A percentile compares a stretch with the other conserved stretches of the same genome.
phyloP scores from a whole-genome alignment of 352 stramenopile species.

The Phytophthora lateralis region DNA sequence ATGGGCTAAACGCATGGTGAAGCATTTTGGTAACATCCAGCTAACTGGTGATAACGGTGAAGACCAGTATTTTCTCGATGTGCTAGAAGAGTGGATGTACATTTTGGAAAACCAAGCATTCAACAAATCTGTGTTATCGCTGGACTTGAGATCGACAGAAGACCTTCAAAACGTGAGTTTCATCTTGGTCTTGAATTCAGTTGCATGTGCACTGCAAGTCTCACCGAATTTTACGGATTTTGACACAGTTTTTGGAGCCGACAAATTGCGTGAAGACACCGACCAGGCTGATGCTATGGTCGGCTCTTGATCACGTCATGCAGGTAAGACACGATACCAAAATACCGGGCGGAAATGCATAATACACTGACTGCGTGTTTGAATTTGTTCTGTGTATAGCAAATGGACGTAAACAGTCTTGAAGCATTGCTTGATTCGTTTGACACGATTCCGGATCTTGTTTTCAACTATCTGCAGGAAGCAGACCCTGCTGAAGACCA shows the following conservation, averaged over 20 bases:
- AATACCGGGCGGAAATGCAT: background rate
- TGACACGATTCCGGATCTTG: slow-evolving; percentile 85
- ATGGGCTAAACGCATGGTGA: slow-evolving; percentile 66
- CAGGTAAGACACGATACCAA: slow-evolving; percentile 49
- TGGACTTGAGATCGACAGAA: slow-evolving; percentile 75
- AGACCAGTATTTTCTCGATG: slow-evolving; percentile 60
- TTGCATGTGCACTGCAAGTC: background rate
- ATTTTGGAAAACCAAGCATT: slow-evolving; percentile 82
- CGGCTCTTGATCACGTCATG: slow-evolving; percentile 82
- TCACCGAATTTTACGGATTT: slow-evolving; percentile 4
- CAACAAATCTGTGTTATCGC: slow-evolving; percentile 65
- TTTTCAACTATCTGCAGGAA: slow-evolving; percentile 86
- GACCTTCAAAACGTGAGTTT: slow-evolving; percentile 66
- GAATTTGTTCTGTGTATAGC: slow-evolving; percentile 34
- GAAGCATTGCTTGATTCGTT: slow-evolving; percentile 85
- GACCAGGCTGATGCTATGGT: slow-evolving; percentile 79
- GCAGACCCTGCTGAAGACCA: slow-evolving; percentile 73
- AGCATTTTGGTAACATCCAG: slow-evolving; percentile 63
- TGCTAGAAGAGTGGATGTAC: slow-evolving; percentile 90
- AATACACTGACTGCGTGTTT: slow-evolving; percentile 7
- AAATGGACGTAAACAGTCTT: slow-evolving; percentile 81
- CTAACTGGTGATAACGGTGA: slow-evolving; percentile 51
- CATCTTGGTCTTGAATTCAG: background rate
- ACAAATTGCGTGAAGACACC: slow-evolving; percentile 83
- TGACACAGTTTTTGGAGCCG: slow-evolving; percentile 66